Conservation (phyloP, 106 monocot species). For the Phalaenopsis equestris region DNA sequence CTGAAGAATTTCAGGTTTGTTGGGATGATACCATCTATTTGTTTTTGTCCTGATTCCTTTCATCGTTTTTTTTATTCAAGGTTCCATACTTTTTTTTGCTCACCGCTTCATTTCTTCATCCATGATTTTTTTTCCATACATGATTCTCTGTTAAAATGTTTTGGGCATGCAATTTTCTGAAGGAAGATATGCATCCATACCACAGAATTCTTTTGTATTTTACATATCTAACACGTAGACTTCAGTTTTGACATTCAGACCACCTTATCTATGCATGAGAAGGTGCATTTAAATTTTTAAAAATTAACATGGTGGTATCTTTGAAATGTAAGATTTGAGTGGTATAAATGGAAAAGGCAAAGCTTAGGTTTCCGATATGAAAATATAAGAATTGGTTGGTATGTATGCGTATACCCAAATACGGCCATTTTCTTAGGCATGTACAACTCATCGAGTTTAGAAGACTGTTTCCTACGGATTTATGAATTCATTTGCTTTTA, state of each 20-base stretch:
- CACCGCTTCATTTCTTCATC: background rate
- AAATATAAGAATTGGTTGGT: too few relatives aligned
- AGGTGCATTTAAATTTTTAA: too few relatives aligned
- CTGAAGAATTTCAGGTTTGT: slow-evolving; percentile 6
- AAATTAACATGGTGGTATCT: too few relatives aligned
- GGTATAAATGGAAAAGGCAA: too few relatives aligned
- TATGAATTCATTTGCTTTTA: background rate
- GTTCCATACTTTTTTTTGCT: background rate
- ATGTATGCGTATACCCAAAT: too few relatives aligned
- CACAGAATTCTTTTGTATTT: too few relatives aligned
- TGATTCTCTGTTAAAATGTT: background rate
- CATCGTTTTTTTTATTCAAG: background rate
- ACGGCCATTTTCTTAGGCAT: background rate
- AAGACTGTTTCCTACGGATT: background rate
- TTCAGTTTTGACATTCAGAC: too few relatives aligned
- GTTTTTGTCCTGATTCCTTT: background rate
- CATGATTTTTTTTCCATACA: background rate
- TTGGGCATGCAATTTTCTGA: background rate
- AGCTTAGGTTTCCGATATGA: too few relatives aligned
- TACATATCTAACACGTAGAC: too few relatives aligned
- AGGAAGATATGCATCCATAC: too few relatives aligned
- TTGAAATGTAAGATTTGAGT: too few relatives aligned
- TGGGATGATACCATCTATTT: background rate
- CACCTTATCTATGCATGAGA: too few relatives aligned
- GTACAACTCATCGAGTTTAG: background rate